phyloP scores from a whole-genome alignment of 257 asterid genomes.

The Ajuga chamaepitys region DNA sequence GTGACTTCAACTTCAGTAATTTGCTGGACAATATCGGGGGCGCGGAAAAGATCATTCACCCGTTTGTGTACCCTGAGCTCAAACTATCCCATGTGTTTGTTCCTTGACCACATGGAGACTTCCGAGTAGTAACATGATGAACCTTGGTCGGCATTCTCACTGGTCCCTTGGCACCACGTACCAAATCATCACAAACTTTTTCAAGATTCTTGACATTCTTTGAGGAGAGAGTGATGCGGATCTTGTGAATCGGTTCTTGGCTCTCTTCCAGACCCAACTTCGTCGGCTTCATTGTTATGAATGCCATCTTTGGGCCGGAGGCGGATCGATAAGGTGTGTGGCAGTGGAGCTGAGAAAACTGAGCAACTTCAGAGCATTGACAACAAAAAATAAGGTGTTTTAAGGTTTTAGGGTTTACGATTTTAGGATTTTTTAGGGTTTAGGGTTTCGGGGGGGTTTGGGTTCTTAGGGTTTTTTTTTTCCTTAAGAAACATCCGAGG shows the following conservation, averaged over 20 bases:
- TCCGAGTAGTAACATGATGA: conserved; percentile 66
- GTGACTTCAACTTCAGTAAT: conserved; percentile 62
- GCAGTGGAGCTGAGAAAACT: conserved; percentile 11
- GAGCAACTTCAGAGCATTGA: conserved; percentile 7
- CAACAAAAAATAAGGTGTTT: background rate
- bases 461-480: no score
- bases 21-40: conserved; percentile 59
- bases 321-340: background rate
- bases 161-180: conserved; percentile 85
- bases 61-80: conserved; percentile 59
- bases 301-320: conserved; percentile 27
- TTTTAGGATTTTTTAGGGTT: no score
- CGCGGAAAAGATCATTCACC: conserved; percentile 58
- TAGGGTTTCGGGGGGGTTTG: no score
- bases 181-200: conserved; percentile 65
- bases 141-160: conserved; percentile 82
- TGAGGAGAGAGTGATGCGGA: no score
- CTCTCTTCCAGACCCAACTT: conserved; percentile 42
- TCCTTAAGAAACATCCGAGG: no score
- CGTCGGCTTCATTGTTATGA: conserved; percentile 35
- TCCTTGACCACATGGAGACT: conserved; percentile 86
- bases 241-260: conserved; percentile 26
- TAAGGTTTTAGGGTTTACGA: no score
- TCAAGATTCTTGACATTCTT: conserved; percentile 42
- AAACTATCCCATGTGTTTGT: conserved; percentile 48